A percentile compares a stretch with the other conserved stretches of the same genome.
Evolutionary conservation across 768 basidiomycete genomes (phyloP).

Genomic region (Termitomyces sp.): DNA sequence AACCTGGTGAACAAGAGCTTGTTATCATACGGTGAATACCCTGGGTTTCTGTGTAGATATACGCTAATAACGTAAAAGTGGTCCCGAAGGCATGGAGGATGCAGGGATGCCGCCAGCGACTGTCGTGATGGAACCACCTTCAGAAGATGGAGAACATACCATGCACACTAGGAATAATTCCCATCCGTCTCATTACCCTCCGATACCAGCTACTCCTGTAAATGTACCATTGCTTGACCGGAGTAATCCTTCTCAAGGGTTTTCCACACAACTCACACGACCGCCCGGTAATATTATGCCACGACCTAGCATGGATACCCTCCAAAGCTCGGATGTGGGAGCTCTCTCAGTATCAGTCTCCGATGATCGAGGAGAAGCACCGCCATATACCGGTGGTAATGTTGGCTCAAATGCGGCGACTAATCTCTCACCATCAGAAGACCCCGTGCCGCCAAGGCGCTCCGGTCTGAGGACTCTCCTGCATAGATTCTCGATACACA

Average conservation of each 20-base stretch:
- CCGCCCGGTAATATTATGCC: conserved; percentile 17
- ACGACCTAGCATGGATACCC: conserved; percentile 25
- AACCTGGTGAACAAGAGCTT: conserved; percentile 78
- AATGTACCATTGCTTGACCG: conserved; percentile 37
- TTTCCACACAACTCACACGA: conserved; percentile 13
- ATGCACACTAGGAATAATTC: conserved; percentile 24
- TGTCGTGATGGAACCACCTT: conserved; percentile 28
- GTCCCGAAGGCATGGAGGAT: conserved; percentile 51
- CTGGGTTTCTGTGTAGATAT: not conserved
- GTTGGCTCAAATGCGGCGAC: conserved; percentile 1
- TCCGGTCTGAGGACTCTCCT: conserved; percentile 47
- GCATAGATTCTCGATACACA: conserved; percentile 26
- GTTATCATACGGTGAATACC: conserved; percentile 49
- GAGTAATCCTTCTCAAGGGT: conserved; percentile 21
- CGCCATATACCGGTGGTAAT: conserved; percentile 54
- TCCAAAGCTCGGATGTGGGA: conserved; percentile 23
- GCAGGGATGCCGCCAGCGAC: conserved; percentile 36
- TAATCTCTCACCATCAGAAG: conserved; percentile 9
- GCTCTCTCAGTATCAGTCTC: conserved; percentile 19
- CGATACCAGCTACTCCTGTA: conserved; percentile 33
- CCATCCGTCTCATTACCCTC: conserved; percentile 27
- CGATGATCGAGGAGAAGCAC: conserved; percentile 49
- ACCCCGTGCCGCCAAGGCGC: conserved; percentile 22
- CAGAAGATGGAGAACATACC: conserved; percentile 31
- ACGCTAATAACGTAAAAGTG: conserved; percentile 25